Conservation (phyloP, 1,284 basidiomycete species). For the Rhizopogon hawkerae region DNA sequence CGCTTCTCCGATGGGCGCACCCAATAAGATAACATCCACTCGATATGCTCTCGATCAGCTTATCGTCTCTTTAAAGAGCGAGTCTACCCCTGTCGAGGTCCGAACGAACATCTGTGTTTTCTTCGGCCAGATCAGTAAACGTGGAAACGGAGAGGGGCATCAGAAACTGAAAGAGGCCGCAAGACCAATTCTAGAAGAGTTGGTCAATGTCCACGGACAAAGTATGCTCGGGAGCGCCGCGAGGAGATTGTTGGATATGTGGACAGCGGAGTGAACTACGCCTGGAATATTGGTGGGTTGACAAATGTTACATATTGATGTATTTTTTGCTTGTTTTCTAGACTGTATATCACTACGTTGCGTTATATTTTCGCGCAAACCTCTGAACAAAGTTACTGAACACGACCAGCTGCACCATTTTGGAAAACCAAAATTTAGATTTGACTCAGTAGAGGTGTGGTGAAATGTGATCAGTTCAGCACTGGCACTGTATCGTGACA, state of each 20-base stretch:
- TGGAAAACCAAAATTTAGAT: no score
- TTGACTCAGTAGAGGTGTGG: no score
- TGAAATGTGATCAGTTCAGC: no score
- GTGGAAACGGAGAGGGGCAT: constrained; percentile 40
- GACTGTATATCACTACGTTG: neutral
- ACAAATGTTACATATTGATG: neutral
- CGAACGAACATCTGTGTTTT: constrained; percentile 66
- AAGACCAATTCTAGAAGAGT: constrained; percentile 42
- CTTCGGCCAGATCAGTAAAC: constrained; percentile 52
- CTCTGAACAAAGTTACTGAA: no score
- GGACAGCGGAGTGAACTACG: constrained; percentile 34
- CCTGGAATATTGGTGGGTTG: constrained; percentile 22
- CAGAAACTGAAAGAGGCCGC: constrained; percentile 42
- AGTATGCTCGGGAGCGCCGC: constrained; percentile 39
- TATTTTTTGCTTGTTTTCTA: neutral
- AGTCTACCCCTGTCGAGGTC: constrained; percentile 56
- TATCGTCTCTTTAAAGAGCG: constrained; percentile 45
- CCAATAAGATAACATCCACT: constrained; percentile 35
- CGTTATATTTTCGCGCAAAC: no score
- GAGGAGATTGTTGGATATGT: constrained; percentile 37
- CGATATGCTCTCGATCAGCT: constrained; percentile 59
- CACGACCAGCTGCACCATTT: no score
- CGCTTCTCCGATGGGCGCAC: constrained; percentile 31
- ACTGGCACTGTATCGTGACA: no score
- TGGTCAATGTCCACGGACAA: constrained; percentile 33